Base-by-base conservation (phyloP, 176 grass and related monocot species). In the Cocos nucifera region DNA sequence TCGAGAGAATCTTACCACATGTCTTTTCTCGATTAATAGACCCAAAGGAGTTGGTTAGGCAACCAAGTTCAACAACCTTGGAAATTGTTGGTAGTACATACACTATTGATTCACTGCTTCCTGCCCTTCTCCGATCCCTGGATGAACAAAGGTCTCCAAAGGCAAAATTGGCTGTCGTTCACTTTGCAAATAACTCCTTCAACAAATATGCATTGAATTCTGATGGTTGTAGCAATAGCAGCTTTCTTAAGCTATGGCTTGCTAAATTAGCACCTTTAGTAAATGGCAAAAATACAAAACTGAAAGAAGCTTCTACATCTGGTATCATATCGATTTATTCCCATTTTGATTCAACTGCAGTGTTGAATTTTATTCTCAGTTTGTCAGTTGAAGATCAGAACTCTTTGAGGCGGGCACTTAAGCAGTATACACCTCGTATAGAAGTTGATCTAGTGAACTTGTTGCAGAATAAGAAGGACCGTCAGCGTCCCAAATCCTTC, bases 361-460 rank as follows among this genome's bases (percentile, higher is more conserved):
- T 92, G 64, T 75, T 98, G 78, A 98, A 98, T 69, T 98, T 98
- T 83, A 98, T 98, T 75, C 77, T 98, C 26, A 92, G 76, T 73
- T 77, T 98, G 7, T 88, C 93, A 50, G 73, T 98, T 58, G 93
- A 98, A 75, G 93, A 98, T 32, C 93, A 98, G 70, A 98, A 98
- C 62, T 67, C 68, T n/a, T 73, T 98, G 63, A 91, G 93, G 56
- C 77, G 93, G 76, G 93, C 93, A 28, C 72, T 98, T 58, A 98
- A 98, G 78, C 88, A 92, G 66, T 86, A 92, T 67, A 98, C 93
- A 52, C 87, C 93, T 51, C 80, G 93, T 78, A 92, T 98, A 57
- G 93, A 98, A 69, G 93, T 98, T 83, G 93, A 98, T 85, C 78
- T 98, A 59, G 88, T 98, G 72, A 98, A 89, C 82, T 98, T 88